Evolutionary conservation across 2,329 filamentous ascomycete genomes (phyloP).

Genomic region (Colletotrichum coccodes): DNA sequence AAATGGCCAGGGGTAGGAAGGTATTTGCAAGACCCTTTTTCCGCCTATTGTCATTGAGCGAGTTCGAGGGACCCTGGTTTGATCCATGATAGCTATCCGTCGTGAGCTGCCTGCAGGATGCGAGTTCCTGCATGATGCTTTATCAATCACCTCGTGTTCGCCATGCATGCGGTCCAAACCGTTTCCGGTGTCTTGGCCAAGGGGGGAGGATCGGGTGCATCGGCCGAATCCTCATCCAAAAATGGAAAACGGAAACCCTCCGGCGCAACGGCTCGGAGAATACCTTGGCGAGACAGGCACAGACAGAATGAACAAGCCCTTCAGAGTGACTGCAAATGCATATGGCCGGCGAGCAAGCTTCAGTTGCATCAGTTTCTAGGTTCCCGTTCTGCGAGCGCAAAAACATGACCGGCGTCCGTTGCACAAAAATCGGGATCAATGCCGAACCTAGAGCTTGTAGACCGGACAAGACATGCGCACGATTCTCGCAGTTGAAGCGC

Average conservation of each 20-base stretch:
- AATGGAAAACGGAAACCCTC: not conserved
- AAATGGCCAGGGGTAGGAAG: not conserved
- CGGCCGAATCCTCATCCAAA: slow-evolving; percentile 4
- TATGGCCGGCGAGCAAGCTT: no score
- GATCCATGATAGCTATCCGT: not conserved
- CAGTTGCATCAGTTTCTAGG: no score
- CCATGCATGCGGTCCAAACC: not conserved
- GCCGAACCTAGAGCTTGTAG: not conserved
- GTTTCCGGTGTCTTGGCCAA: not conserved
- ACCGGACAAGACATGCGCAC: not conserved
- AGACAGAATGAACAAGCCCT: accelerated
- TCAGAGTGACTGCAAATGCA: no score
- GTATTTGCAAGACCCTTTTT: not conserved
- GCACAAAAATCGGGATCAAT: not conserved
- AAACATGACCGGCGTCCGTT: not conserved
- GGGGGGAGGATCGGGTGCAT: not conserved
- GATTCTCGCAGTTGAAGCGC: not conserved
- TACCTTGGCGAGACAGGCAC: not conserved
- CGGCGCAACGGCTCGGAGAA: not conserved
- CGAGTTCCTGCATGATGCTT: slow-evolving; percentile 7
- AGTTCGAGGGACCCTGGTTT: not conserved
- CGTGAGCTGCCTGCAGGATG: not conserved
- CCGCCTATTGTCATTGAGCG: not conserved
- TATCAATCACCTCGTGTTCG: slow-evolving; percentile 16
- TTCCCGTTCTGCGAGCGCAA: no score